These are phyloP conservation scores for Lithohypha guttulata DNA, from an alignment of 2,329 filamentous ascomycete species.

Conservation along the genomic window DNA sequence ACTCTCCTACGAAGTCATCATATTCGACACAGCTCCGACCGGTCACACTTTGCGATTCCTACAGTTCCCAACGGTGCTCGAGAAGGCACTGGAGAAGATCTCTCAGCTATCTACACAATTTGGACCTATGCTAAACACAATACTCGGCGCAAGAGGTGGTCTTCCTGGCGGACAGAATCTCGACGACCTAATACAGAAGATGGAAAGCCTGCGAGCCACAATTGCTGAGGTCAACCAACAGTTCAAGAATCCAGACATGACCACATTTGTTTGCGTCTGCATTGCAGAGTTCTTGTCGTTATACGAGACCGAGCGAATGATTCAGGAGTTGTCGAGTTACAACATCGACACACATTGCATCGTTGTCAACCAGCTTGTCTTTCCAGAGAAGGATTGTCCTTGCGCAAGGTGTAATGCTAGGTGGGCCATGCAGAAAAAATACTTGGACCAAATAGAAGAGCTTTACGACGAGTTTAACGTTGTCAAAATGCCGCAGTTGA, in stretches of 20 bases:
- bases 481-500: constrained; percentile 91
- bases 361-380: constrained; percentile 95
- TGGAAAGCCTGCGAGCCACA: constrained; percentile 84
- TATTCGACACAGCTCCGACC: constrained; percentile 97
- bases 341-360: constrained; percentile 94
- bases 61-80: constrained; percentile 93
- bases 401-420: constrained; percentile 95
- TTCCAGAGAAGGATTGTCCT: constrained; percentile 70
- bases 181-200: constrained; percentile 83
- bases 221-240: constrained; percentile 94
- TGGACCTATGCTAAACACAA: constrained; percentile 86
- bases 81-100: constrained; percentile 96
- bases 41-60: constrained; percentile 97
- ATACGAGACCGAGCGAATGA: constrained; percentile 99
- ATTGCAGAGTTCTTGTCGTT: constrained; percentile 94
- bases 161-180: constrained; percentile 90
- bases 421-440: constrained; percentile 98
- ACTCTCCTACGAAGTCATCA: constrained; percentile 95
- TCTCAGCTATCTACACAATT: constrained; percentile 90
- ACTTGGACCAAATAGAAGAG: constrained; percentile 96
- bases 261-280: constrained; percentile 95
- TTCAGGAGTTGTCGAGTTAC: constrained; percentile 89
- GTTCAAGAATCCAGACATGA: constrained; percentile 93
- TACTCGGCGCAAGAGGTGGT: constrained; percentile 66
- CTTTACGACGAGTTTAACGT: constrained; percentile 98